A percentile compares a stretch with the other conserved stretches of the same genome.
phyloP scores from a whole-genome alignment of 768 basidiomycete species.

The Postia placenta region DNA sequence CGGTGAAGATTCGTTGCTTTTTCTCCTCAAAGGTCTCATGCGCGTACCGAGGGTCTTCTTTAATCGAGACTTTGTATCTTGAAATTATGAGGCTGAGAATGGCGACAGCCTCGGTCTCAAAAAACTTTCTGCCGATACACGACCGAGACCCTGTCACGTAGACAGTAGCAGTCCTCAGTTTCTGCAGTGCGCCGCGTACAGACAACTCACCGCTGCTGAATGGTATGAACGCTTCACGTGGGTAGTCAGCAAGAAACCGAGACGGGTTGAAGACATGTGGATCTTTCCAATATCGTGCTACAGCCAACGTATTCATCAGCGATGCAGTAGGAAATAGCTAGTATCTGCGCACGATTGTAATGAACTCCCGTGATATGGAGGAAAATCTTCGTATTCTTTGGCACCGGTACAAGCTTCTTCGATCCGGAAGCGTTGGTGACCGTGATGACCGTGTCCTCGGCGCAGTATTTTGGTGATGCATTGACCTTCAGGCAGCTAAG shows the following conservation, averaged over 20 bases:
- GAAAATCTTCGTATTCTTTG: conserved; percentile 22
- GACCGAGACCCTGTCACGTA: too few species aligned
- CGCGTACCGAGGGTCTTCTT: too few species aligned
- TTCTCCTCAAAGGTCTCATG: too few species aligned
- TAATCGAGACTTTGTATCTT: too few species aligned
- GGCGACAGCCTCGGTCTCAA: conserved; percentile 47
- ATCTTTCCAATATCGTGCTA: conserved; percentile 34
- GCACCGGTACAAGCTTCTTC: conserved; percentile 17
- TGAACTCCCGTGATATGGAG: conserved; percentile 26
- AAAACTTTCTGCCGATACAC: conserved; percentile 42
- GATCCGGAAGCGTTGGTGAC: too few species aligned
- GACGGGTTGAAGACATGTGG: conserved; percentile 32
- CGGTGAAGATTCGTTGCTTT: too few species aligned
- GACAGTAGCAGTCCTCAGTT: too few species aligned
- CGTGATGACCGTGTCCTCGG: too few species aligned
- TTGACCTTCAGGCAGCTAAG: too few species aligned
- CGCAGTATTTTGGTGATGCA: too few species aligned
- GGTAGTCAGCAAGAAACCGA: conserved; percentile 48
- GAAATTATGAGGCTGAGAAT: too few species aligned
- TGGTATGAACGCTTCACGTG: conserved; percentile 48
- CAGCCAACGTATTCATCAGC: not conserved
- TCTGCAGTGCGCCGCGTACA: too few species aligned
- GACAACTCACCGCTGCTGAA: conserved; percentile 47
- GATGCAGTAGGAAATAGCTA: not conserved
- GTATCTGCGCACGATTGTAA: conserved; percentile 28